Base-by-base conservation (phyloP, 345 rosid species). In the Populus davidiana region DNA sequence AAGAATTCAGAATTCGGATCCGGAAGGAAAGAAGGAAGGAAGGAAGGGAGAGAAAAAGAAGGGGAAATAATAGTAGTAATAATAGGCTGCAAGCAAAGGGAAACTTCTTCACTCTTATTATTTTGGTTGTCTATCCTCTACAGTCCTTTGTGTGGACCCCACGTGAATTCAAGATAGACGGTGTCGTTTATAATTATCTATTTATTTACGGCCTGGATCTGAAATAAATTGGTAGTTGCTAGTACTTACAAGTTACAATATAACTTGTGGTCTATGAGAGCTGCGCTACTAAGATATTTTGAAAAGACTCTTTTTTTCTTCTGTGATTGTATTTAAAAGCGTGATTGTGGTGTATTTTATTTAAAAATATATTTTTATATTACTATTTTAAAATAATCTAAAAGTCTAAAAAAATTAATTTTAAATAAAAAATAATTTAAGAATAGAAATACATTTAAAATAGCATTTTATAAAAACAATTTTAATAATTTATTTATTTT, bases 201-300 rank as follows among this genome's bases (percentile, higher is more conserved):
- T 41, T 41, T 41, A 41, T 10, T 8, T 8, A 56, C 8, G 23
- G 2, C 23, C 12, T 21, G 25, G 1, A 5, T 56, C 11, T 3
- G 2, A 56, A 21, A 56, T 21, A 52, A 52, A 52, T 6, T 6
- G 23, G 10, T 6, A 18, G 20, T 6, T 52, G 20, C 21, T 52
- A 20, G n/a, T 5, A 18, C 0, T n/a, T n/a, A n/a, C n/a, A n/a
- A n/a, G n/a, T 50, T 6, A 50, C n/a, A 50, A 0, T 20, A 0
- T 20, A 18, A 18, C 56, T 50, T 18, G 56, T 17, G 56, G 0
- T 50, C 21, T 18, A 50, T 50, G n/a, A 5, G 18, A 17, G 21
- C 2, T 18, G 2, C 8, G 8, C n/a, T 7, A 0, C 2, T 5
- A 5, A 0, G 6, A 0, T 6, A 0, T 50, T 50, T 50, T 33